phyloP scores from a whole-genome alignment of 106 monocot species.

The Ottelia alismoides region DNA sequence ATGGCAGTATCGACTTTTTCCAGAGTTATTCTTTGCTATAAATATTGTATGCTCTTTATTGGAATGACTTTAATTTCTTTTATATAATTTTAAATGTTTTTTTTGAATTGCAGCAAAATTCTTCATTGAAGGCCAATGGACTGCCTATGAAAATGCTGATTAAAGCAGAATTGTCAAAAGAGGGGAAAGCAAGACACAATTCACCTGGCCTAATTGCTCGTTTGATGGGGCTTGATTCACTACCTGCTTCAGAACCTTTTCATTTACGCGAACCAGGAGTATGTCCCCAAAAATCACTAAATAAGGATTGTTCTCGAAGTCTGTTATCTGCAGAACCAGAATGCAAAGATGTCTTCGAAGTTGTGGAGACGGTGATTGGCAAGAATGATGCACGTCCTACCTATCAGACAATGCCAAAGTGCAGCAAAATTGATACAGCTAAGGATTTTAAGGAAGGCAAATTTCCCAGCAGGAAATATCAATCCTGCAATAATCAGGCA shows the following conservation, averaged over 20 bases:
- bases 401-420: slow-evolving; percentile 2
- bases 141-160: slow-evolving; percentile 17
- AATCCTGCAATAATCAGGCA: slow-evolving; percentile 31
- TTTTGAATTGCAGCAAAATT: slow-evolving; percentile 1
- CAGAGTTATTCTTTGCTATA: no score
- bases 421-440: slow-evolving; percentile 20
- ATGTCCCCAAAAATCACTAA: no score
- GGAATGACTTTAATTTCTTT: no score
- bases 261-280: no score
- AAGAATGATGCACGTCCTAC: slow-evolving; percentile 1
- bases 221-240: slow-evolving; percentile 35
- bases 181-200: slow-evolving; percentile 5
- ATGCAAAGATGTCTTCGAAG: slow-evolving; percentile 85
- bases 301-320: no score
- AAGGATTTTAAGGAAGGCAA: slow-evolving; percentile 32
- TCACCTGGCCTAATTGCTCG: slow-evolving; percentile 24
- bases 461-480: slow-evolving; percentile 42
- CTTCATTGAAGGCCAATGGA: slow-evolving; percentile 7
- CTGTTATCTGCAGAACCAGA: slow-evolving; percentile 23
- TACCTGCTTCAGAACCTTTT: slow-evolving; percentile 27
- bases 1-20: no score
- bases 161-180: slow-evolving; percentile 26
- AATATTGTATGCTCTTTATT: no score
- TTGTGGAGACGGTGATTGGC: slow-evolving; percentile 28
- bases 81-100: no score